Conservation (phyloP, 345 rosid species). For the Corchorus capsularis region DNA sequence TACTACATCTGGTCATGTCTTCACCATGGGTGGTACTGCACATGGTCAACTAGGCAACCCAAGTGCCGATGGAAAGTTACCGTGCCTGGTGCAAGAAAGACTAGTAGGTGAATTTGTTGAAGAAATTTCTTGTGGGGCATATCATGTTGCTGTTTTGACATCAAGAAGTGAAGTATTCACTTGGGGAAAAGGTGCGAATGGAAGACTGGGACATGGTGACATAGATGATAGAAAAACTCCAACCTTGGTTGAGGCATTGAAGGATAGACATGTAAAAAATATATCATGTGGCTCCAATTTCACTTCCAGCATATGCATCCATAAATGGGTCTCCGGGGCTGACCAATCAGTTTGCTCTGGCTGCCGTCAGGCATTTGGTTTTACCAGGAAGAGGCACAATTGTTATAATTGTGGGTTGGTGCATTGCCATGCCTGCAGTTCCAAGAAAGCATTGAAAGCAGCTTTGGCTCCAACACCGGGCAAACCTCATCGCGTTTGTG, state of each 20-base stretch:
- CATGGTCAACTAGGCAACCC: conserved; percentile 84
- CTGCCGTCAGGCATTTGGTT: conserved; percentile 92
- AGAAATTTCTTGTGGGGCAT: conserved; percentile 88
- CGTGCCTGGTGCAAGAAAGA: conserved; percentile 80
- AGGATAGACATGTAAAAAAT: conserved; percentile 83
- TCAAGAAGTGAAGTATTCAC: conserved; percentile 94
- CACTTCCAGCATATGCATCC: conserved; percentile 86
- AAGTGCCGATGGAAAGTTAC: conserved; percentile 64
- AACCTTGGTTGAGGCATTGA: conserved; percentile 78
- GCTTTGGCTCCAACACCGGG: conserved; percentile 99
- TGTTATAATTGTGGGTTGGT: conserved; percentile 94
- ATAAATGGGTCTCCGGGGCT: conserved; percentile 94
- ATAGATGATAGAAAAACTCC: conserved; percentile 70
- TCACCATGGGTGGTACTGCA: conserved; percentile 79
- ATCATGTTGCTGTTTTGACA: conserved; percentile 81
- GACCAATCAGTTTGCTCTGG: conserved; percentile 94
- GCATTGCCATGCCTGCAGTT: conserved; percentile 95
- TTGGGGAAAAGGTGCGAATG: conserved; percentile 94
- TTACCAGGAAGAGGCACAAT: conserved; percentile 92
- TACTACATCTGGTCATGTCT: conserved; percentile 93
- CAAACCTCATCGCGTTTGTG: conserved; percentile 96
- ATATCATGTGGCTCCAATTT: conserved; percentile 95
- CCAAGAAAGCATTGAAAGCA: conserved; percentile 88
- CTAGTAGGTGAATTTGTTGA: conserved; percentile 94
- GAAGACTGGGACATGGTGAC: conserved; percentile 92